Base-by-base conservation (phyloP, 1,284 basidiomycete genomes). In the Ganoderma meredithae region DNA sequence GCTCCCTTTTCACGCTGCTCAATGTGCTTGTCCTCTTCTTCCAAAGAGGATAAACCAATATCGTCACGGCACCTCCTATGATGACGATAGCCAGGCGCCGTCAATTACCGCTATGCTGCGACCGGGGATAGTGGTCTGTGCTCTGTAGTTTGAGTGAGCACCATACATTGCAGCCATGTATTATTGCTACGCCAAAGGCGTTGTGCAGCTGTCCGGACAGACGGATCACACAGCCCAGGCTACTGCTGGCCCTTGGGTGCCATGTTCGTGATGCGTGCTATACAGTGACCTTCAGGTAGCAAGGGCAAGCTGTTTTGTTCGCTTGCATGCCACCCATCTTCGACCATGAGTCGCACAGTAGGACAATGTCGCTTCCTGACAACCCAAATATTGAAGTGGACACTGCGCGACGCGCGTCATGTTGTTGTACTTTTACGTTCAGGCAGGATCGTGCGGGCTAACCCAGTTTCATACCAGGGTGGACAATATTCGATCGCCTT, bases 401-500 rank as follows among this genome's bases (percentile, higher is more conserved):
- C 27, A 31, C 27, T 3, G 1, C 27, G 27, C 27, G 27, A 10
- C n/a, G 9, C n/a, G 10, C 10, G 12, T 22, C 44, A 22, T 12
- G 3, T 13, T 13, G 2, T 12, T 22, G 22, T 25, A 3, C 47
- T 49, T 9, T 19, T 12, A 17, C 25, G 13, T 17, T 33, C 53
- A 33, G 13, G 31, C 33, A 55, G 19, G 31, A 33, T 33, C 47
- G 2, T 13, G 13, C 10, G 15, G 22, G 40, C 17, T 25, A 15
- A n/a, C 58, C 22, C n/a, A 41, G 22, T 12, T 19, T 39, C 36
- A 44, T 44, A 27, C 8, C 55, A 93, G 94, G 94, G 44, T 96
- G 94, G 94, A 94, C 94, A 1, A 87, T 95, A 63, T 90, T 95
- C 68, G 93, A 95, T 78, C 87, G 86, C 67, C 82, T 96, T 13